These are phyloP conservation scores for Podaxis sp. DNA, from an alignment of 768 basidiomycete genomes.

Conservation along the genomic window DNA sequence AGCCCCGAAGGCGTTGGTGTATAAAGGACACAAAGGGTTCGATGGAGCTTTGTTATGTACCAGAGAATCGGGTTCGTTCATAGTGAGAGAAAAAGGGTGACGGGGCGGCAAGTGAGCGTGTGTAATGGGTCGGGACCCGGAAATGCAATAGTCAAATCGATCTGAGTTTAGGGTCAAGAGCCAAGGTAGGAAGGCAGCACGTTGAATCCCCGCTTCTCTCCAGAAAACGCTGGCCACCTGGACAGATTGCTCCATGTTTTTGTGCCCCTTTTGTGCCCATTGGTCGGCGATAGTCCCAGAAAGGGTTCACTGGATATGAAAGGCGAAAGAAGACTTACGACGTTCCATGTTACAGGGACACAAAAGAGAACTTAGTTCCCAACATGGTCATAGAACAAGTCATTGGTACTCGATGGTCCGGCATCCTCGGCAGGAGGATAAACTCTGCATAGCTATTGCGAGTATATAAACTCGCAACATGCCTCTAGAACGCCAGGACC, in stretches of 20 bases:
- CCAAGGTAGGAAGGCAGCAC: conserved; percentile 5
- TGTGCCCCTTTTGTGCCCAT: not conserved
- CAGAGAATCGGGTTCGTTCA: not conserved
- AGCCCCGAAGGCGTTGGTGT: too few species aligned
- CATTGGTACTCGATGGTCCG: not conserved
- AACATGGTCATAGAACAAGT: not conserved
- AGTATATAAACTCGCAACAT: not conserved
- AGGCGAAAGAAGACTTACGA: not conserved
- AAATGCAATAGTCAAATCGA: not conserved
- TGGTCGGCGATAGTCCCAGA: not conserved
- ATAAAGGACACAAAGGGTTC: too few species aligned
- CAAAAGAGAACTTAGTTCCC: not conserved
- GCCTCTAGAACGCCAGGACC: not conserved
- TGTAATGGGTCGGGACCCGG: not conserved
- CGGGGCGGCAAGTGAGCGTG: not conserved
- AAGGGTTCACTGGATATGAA: not conserved
- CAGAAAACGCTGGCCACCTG: not conserved
- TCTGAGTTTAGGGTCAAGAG: not conserved
- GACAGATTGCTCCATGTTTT: conserved; percentile 1
- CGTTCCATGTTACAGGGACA: not conserved
- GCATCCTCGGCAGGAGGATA: not conserved
- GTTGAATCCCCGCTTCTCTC: not conserved
- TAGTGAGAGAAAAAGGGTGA: not conserved
- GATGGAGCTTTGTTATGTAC: too few species aligned
- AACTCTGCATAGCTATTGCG: not conserved